phyloP scores from a whole-genome alignment of 768 basidiomycete species.

The Phlegmacium glaucopus region DNA sequence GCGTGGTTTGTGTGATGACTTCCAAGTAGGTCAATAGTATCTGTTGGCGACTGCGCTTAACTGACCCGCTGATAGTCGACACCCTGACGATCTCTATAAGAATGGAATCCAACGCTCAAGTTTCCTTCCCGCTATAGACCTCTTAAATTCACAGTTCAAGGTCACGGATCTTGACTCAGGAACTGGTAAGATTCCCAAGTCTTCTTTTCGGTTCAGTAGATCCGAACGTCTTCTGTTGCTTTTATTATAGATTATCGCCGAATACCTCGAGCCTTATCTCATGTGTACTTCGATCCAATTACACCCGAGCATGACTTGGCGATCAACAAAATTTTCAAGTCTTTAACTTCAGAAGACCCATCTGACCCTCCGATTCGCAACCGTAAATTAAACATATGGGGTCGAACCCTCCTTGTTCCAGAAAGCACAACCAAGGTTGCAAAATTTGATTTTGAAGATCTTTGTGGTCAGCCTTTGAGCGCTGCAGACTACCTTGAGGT shows the following conservation, averaged over 20 bases:
- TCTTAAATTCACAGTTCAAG: slow-evolving; percentile 83
- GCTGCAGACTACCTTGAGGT: slow-evolving; percentile 97
- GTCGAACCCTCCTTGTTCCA: slow-evolving; percentile 75
- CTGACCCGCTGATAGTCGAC: slow-evolving; percentile 60
- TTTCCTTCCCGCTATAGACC: slow-evolving; percentile 92
- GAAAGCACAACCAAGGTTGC: slow-evolving; percentile 80
- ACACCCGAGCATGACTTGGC: slow-evolving; percentile 61
- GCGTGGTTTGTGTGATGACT: slow-evolving; percentile 93
- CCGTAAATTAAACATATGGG: slow-evolving; percentile 83
- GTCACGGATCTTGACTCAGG: slow-evolving; percentile 95
- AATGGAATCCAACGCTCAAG: slow-evolving; percentile 96
- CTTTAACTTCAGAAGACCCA: slow-evolving; percentile 53
- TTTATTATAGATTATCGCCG: slow-evolving; percentile 80
- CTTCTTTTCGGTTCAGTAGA: slow-evolving; percentile 2
- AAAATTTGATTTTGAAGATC: slow-evolving; percentile 78
- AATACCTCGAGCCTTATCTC: slow-evolving; percentile 86
- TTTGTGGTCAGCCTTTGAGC: slow-evolving; percentile 87
- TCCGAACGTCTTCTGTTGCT: neutral
- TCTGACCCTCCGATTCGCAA: slow-evolving; percentile 55
- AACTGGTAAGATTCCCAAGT: slow-evolving; percentile 56
- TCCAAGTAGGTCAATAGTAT: slow-evolving; percentile 71
- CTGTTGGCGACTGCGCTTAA: slow-evolving; percentile 1
- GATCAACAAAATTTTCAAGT: slow-evolving; percentile 80
- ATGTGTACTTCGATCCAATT: slow-evolving; percentile 89
- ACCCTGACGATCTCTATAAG: slow-evolving; percentile 96